Evolutionary conservation across 768 basidiomycete species (phyloP).

Genomic region (Cytidiella melzeri): DNA sequence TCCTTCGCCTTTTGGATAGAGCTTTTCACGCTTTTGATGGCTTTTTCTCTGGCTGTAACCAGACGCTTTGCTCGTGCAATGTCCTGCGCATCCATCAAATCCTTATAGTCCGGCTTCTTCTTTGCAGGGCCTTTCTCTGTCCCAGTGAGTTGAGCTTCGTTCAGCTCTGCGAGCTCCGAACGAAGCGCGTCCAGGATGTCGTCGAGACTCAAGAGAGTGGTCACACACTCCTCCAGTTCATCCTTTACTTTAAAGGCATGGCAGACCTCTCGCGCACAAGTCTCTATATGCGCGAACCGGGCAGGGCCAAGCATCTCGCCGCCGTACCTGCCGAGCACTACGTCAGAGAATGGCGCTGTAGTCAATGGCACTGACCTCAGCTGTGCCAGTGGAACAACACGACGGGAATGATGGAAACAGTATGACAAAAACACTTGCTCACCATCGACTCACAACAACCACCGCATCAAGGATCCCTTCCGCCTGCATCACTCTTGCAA

Average conservation of each 20-base stretch:
- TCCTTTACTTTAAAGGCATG: conserved; percentile 59
- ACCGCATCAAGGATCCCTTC: conserved; percentile 71
- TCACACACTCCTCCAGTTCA: conserved; percentile 57
- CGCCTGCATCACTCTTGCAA: conserved; percentile 64
- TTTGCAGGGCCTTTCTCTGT: not conserved
- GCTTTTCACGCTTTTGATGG: conserved; percentile 55
- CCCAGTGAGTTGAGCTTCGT: not conserved
- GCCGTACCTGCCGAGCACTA: conserved; percentile 55
- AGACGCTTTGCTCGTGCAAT: conserved; percentile 60
- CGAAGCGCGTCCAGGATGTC: conserved; percentile 54
- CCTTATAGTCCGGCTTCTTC: conserved; percentile 38
- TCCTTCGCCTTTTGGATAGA: conserved; percentile 41
- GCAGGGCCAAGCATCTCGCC: conserved; percentile 74
- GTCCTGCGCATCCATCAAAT: conserved; percentile 38
- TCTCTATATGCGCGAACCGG: conserved; percentile 72
- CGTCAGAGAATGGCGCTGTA: too few relatives aligned
- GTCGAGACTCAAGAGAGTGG: conserved; percentile 55
- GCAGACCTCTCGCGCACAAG: conserved; percentile 70
- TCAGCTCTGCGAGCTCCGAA: conserved; percentile 32
- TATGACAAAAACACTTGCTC: conserved; percentile 17
- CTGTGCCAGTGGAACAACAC: not conserved
- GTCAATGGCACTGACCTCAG: not conserved
- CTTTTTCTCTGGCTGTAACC: conserved; percentile 61
- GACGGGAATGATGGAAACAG: too few relatives aligned
- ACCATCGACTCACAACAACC: conserved; percentile 79